These are phyloP conservation scores for Debaryomyces psychrophilus DNA, from an alignment of 1,139 yeast species.

Conservation along the genomic window DNA sequence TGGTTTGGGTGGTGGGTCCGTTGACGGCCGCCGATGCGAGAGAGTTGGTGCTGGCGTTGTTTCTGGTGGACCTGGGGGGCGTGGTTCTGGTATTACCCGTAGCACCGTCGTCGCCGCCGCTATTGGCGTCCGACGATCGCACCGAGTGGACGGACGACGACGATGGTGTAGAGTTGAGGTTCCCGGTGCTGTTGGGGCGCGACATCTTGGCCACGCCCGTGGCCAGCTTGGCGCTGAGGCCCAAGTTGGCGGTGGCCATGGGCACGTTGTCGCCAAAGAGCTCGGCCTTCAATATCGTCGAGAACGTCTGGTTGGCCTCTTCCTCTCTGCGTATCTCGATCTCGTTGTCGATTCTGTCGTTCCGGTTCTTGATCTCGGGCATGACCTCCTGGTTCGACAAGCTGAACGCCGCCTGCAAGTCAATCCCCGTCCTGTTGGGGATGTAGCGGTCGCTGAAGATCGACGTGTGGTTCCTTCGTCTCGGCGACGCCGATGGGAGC, in stretches of 20 bases:
- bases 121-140: constrained; percentile 10
- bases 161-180: constrained; percentile 14
- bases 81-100: constrained; percentile 19
- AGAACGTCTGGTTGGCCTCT: constrained; percentile 86
- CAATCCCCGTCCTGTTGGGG: constrained; percentile 83
- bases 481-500: constrained; percentile 39
- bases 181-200: constrained; percentile 30
- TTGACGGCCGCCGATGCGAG: constrained; percentile 3
- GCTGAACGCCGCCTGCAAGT: constrained; percentile 85
- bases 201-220: not conserved
- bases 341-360: constrained; percentile 52
- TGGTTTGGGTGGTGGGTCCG: too few species aligned
- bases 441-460: constrained; percentile 82
- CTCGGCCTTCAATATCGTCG: constrained; percentile 84
- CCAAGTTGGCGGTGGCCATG: constrained; percentile 45
- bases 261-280: constrained; percentile 87
- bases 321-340: constrained; percentile 69
- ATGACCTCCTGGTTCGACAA: constrained; percentile 52
- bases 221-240: constrained; percentile 14
- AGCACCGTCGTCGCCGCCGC: constrained; percentile 4
- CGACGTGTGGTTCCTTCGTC: constrained; percentile 43
- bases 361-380: constrained; percentile 37
- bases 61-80: constrained; percentile 24
- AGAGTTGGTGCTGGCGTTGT: constrained; percentile 10
- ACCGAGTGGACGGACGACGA: constrained; percentile 14